Evolutionary conservation across 2,329 filamentous ascomycete species (phyloP).

Genomic region (Pseudopithomyces chartarum): DNA sequence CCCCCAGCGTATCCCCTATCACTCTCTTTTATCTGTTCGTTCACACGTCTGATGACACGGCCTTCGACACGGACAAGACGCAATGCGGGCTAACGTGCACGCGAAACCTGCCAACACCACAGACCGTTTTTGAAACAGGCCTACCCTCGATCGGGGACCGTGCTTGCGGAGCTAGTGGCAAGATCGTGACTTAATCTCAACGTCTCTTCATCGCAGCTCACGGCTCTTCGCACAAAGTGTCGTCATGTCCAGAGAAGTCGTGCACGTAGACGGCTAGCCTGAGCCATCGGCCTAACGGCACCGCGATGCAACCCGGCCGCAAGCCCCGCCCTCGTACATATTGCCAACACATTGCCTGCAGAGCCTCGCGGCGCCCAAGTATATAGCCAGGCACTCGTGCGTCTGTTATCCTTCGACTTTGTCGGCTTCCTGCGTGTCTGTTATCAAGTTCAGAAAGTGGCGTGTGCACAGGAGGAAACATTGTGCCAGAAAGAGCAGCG

Average conservation of each 20-base stretch:
- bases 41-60: background rate
- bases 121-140: background rate
- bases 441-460: too few species aligned
- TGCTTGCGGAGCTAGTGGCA: slow-evolving; percentile 14
- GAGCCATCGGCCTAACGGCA: background rate
- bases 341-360: slow-evolving; percentile 6
- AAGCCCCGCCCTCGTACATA: slow-evolving; percentile 17
- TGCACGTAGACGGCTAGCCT: background rate
- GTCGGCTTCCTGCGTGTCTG: too few species aligned
- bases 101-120: background rate
- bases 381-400: background rate
- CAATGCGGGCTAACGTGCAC: background rate
- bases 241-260: background rate
- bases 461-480: too few species aligned
- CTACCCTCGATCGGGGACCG: slow-evolving; percentile 7
- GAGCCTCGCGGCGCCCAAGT: background rate
- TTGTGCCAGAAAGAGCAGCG: too few species aligned
- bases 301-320: slow-evolving; percentile 1
- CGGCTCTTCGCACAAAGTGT: background rate
- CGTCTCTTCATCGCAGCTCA: background rate
- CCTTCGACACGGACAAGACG: background rate
- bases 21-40: background rate
- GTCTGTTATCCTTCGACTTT: background rate
- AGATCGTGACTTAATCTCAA: slow-evolving; percentile 13
- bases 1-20: background rate